These are phyloP conservation scores for Verticillium tricorpus DNA, from an alignment of 2,329 filamentous ascomycete species.

Conservation along the genomic window DNA sequence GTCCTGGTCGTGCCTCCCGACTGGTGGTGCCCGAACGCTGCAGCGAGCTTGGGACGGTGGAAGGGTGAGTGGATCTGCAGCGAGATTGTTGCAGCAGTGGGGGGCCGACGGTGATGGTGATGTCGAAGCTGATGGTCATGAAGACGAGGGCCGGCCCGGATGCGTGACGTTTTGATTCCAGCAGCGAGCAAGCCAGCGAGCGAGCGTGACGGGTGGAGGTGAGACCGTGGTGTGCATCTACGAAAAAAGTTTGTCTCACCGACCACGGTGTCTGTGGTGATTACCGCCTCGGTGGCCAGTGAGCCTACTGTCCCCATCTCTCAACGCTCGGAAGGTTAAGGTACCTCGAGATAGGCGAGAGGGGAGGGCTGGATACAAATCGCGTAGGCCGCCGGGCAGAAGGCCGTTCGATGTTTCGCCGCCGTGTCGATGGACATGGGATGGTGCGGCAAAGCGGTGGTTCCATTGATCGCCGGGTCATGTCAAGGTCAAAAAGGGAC, in stretches of 20 bases:
- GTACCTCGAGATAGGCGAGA: too few species aligned
- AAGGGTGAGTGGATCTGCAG: background rate
- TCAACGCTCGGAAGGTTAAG: too few species aligned
- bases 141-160: background rate
- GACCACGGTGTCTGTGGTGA: too few species aligned
- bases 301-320: too few species aligned
- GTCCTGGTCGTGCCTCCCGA: background rate
- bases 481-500: background rate
- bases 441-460: background rate
- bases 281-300: too few species aligned
- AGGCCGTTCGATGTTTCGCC: too few species aligned
- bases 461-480: background rate
- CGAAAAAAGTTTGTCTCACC: too few species aligned
- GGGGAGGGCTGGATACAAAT: too few species aligned
- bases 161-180: background rate
- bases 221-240: too few species aligned
- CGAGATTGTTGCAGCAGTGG: background rate
- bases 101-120: background rate
- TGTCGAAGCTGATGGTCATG: background rate
- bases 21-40: background rate
- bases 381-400: too few species aligned
- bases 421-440: background rate
- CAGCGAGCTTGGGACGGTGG: background rate
- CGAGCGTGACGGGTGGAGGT: too few species aligned
- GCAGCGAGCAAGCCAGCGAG: background rate